phyloP scores from a whole-genome alignment of 1,139 yeast genomes.

The Scheffersomyces cryptocercus region DNA sequence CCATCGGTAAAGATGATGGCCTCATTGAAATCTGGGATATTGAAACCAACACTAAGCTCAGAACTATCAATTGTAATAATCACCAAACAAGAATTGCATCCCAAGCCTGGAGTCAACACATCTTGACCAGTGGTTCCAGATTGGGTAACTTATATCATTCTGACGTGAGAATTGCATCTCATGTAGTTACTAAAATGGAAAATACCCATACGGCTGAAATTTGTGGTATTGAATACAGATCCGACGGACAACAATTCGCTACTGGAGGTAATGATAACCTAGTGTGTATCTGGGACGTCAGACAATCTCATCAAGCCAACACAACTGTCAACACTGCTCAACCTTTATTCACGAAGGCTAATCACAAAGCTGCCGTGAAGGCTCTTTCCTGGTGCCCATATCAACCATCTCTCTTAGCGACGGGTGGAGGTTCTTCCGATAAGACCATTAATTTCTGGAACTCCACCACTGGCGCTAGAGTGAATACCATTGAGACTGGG shows the following conservation, averaged over 20 bases:
- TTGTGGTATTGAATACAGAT: conserved; percentile 87
- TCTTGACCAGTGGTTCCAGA: conserved; percentile 80
- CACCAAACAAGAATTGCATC: conserved; percentile 71
- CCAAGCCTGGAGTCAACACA: conserved; percentile 82
- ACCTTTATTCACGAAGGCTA: conserved; percentile 75
- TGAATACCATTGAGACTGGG: conserved; percentile 86
- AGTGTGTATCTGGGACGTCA: conserved; percentile 92
- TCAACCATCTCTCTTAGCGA: conserved; percentile 77
- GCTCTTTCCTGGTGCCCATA: conserved; percentile 96
- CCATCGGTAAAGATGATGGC: conserved; percentile 86
- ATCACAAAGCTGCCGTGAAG: conserved; percentile 93
- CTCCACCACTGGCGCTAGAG: conserved; percentile 83
- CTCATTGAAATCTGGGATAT: conserved; percentile 92
- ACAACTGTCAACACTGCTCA: conserved; percentile 20
- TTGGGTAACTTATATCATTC: conserved; percentile 85
- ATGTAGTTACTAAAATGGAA: conserved; percentile 59
- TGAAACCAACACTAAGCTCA: conserved; percentile 67
- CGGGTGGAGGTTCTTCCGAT: conserved; percentile 96
- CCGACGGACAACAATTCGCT: conserved; percentile 83
- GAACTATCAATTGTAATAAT: conserved; percentile 76
- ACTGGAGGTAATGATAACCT: conserved; percentile 95
- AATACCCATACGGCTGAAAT: conserved; percentile 78
- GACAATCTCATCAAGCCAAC: conserved; percentile 27
- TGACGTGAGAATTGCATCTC: conserved; percentile 88
- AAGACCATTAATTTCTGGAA: conserved; percentile 94